A percentile compares a stretch with the other conserved stretches of the same genome.
Evolutionary conservation across 495 filamentous ascomycete genomes (phyloP).

Genomic region (Penicillium verhagenii): DNA sequence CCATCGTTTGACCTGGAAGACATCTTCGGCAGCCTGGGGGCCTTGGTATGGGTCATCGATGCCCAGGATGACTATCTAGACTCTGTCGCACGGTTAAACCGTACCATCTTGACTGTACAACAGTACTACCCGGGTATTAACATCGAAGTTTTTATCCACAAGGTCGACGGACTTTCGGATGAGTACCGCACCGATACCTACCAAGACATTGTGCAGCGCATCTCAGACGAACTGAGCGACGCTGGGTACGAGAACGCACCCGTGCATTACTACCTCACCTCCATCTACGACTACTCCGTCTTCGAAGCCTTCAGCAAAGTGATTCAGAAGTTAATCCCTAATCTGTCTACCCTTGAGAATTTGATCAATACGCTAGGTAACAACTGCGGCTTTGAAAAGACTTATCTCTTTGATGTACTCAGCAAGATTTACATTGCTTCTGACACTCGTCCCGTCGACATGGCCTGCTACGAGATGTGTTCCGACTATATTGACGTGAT

Average conservation of each 20-base stretch:
- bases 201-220: slow-evolving; percentile 92
- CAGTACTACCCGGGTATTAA: slow-evolving; percentile 86
- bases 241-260: slow-evolving; percentile 87
- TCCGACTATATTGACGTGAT: slow-evolving; percentile 97
- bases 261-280: slow-evolving; percentile 89
- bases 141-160: slow-evolving; percentile 97
- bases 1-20: slow-evolving; percentile 82
- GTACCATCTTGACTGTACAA: slow-evolving; percentile 82
- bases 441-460: slow-evolving; percentile 87
- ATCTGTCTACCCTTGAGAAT: slow-evolving; percentile 85
- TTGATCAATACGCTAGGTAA: slow-evolving; percentile 85
- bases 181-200: slow-evolving; percentile 93
- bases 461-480: slow-evolving; percentile 94
- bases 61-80: slow-evolving; percentile 96
- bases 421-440: slow-evolving; percentile 99
- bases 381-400: slow-evolving; percentile 93
- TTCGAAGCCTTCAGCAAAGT: slow-evolving; percentile 98
- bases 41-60: slow-evolving; percentile 97
- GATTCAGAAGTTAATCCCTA: slow-evolving; percentile 94
- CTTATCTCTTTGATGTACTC: slow-evolving; percentile 92
- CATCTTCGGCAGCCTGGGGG: slow-evolving; percentile 90
- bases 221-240: slow-evolving; percentile 93
- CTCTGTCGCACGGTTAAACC: slow-evolving; percentile 79
- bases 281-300: slow-evolving; percentile 96
- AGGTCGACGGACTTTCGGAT: slow-evolving; percentile 90